Evolutionary conservation across 129 eudicot species (phyloP), one percentile per base, ranked within the genome.

Genomic region (Flaveria bidentis): DNA sequence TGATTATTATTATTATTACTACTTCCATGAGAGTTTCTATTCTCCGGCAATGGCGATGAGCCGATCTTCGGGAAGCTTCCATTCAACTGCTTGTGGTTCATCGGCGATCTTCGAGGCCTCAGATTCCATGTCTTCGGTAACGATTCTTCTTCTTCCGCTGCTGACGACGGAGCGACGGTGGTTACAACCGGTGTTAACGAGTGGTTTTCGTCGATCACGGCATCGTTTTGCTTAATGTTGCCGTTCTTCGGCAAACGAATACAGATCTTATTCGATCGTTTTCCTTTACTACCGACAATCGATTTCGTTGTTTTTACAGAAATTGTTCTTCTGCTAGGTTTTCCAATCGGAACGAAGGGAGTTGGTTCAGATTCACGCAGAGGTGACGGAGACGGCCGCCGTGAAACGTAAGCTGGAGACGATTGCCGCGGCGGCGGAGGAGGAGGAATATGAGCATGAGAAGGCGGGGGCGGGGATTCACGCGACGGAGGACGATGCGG

Each of bases 121-220:
- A 91, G 82, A 81, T 91, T 88, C 97, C 94, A 86, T 5, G 82
- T 85, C 87, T 86, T 91, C 5, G 84, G 82, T n/a, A 33, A 28
- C 11, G 72, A 77, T 16, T 67, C 86, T 46, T 82, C 82, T 0
- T 86, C 80, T 49, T 83, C 96, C 6, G 75, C 85, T 26, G 67
- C 77, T 39, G 74, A 41, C 23, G 76, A 78, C 39, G 28, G 67
- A 15, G 13, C 41, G 6, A 4, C 78, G 47, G 41, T 64, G 57
- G 20, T 74, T 41, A 36, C 50, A 28, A 41, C 45, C n/a, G 51
- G 58, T 42, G 30, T 45, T 0, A 46, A 61, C 51, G 70, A 36
- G 13, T 75, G 56, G 41, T 36, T 77, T 13, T 81, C 88, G 46
- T 76, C 83, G 28, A 75, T 68, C 46, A 76, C 76, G 72, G 71